Percentiles rank a stretch among this genome's conserved stretches.
Evolutionary conservation across 257 asterid genomes (phyloP).

Genomic region (Solanum pennellii): DNA sequence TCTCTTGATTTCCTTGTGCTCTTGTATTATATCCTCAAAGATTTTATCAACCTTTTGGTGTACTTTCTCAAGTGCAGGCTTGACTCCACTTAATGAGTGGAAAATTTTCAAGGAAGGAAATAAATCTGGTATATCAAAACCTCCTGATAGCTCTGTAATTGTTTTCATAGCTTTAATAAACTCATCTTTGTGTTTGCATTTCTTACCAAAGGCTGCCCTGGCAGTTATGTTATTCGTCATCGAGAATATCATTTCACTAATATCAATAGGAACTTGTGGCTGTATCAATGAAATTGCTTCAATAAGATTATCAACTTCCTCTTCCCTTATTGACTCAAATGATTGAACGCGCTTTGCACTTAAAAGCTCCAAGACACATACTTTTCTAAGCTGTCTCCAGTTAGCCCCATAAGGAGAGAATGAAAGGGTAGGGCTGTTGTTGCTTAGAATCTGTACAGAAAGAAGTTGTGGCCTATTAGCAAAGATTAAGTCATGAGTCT

Average conservation of each 20-base stretch:
- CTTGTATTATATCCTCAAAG: background rate
- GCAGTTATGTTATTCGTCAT: background rate
- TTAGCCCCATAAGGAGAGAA: background rate
- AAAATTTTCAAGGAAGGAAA: background rate
- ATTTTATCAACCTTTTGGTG: background rate
- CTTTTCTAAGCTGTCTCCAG: background rate
- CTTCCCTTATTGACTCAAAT: background rate
- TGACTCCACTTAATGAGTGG: background rate
- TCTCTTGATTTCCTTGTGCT: background rate
- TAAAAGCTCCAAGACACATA: background rate
- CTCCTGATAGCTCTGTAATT: background rate
- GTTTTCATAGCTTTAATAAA: background rate
- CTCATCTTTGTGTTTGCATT: background rate
- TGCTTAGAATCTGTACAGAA: background rate
- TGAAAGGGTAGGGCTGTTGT: background rate
- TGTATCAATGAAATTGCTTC: background rate
- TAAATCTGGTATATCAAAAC: background rate
- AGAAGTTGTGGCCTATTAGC: background rate
- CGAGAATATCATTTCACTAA: background rate
- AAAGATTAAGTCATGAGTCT: background rate
- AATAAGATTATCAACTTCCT: background rate
- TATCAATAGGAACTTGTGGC: background rate
- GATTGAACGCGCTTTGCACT: background rate
- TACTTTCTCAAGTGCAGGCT: background rate
- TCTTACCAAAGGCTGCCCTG: background rate